These are phyloP conservation scores for Ceratopteris richardii DNA, from an alignment of 75 land plant genomes.

Conservation along the genomic window DNA sequence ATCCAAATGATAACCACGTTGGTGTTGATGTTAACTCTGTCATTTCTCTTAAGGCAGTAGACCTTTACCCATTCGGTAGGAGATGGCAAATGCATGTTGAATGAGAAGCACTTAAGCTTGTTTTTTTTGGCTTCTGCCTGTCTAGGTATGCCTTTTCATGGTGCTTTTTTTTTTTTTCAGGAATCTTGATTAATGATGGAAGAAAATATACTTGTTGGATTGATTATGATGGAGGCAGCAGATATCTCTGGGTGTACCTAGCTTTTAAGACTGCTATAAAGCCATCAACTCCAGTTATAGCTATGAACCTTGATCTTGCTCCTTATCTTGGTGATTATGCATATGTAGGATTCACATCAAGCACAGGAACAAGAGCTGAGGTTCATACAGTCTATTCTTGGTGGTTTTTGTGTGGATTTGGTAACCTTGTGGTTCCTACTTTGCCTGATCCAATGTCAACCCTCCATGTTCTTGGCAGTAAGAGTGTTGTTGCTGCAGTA, in stretches of 20 bases:
- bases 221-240: background rate
- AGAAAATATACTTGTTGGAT: background rate
- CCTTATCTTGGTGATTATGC: background rate
- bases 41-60: slow-evolving; percentile 35
- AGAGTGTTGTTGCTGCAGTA: background rate
- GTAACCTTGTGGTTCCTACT: background rate
- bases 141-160: no score
- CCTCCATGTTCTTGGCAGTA: background rate
- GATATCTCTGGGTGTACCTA: background rate
- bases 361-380: background rate
- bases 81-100: no score
- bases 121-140: no score
- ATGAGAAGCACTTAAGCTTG: no score
- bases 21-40: slow-evolving; percentile 60
- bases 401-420: background rate
- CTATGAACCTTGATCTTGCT: slow-evolving; percentile 2
- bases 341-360: background rate
- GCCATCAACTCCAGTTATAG: background rate
- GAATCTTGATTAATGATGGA: no score
- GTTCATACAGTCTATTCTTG: background rate
- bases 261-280: background rate
- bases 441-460: background rate
- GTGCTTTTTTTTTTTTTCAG: no score
- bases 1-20: slow-evolving; percentile 65
- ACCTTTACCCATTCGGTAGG: slow-evolving; percentile 1